A percentile compares a stretch with the other conserved stretches of the same genome.
Evolutionary conservation across 768 basidiomycete species (phyloP).

Genomic region (Krasilnikovozyma curviuscula): DNA sequence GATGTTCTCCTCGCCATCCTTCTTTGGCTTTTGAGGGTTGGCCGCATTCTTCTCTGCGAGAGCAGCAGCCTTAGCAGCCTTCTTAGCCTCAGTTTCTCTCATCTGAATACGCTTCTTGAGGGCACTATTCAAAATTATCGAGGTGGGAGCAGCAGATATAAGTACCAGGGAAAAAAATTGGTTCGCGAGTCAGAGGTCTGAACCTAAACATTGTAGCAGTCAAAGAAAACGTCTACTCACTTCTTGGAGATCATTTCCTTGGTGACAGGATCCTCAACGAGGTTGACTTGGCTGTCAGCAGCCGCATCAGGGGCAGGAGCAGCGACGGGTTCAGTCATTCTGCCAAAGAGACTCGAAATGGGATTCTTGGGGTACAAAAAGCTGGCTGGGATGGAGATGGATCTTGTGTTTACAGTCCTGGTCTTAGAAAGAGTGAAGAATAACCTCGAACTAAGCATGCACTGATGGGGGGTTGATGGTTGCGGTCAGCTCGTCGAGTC

Average conservation of each 20-base stretch:
- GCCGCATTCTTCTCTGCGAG: slow-evolving; percentile 1
- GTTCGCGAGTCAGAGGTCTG: not conserved
- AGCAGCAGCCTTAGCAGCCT: slow-evolving; percentile 36
- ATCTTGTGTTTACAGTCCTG: too few species aligned
- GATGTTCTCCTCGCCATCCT: slow-evolving; percentile 55
- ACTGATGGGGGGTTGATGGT: too few species aligned
- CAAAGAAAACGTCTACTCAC: slow-evolving; percentile 29
- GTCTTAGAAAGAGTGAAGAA: too few species aligned
- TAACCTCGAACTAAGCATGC: too few species aligned
- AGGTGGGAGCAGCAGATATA: not conserved
- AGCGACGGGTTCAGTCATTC: too few species aligned
- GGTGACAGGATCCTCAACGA: slow-evolving; percentile 41
- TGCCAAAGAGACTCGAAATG: too few species aligned
- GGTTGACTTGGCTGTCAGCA: slow-evolving; percentile 17
- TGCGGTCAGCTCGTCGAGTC: too few species aligned
- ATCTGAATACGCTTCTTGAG: slow-evolving; percentile 84
- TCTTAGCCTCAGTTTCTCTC: slow-evolving; percentile 49
- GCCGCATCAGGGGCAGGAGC: slow-evolving; percentile 13
- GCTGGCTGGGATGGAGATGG: too few species aligned
- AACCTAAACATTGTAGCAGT: not conserved
- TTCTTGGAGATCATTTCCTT: slow-evolving; percentile 95
- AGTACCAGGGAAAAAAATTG: not conserved
- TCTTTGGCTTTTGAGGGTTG: slow-evolving; percentile 14
- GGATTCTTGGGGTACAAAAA: too few species aligned
- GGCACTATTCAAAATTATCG: slow-evolving; percentile 37